Percentiles rank a stretch among this genome's conserved stretches.
Evolutionary conservation across 2,329 filamentous ascomycete genomes (phyloP).

Genomic region (Hypoxylon sp.): DNA sequence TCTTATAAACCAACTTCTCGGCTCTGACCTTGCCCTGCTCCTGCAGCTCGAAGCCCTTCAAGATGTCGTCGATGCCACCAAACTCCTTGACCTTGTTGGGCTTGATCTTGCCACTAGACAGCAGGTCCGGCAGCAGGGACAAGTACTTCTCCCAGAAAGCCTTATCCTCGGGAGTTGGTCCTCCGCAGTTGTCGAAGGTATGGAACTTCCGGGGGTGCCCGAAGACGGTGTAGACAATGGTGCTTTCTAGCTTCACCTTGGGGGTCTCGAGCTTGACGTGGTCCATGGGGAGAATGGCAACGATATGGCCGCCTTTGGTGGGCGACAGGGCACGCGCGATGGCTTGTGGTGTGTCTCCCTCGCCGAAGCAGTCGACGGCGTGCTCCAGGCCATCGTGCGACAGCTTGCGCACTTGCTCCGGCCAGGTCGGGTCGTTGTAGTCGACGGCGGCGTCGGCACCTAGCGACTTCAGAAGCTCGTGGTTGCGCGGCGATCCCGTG

Average conservation of each 20-base stretch:
- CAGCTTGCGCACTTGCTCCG: constrained; percentile 67
- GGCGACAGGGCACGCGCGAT: constrained; percentile 43
- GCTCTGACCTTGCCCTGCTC: constrained; percentile 44
- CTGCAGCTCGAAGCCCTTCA: constrained; percentile 43
- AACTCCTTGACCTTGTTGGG: constrained; percentile 44
- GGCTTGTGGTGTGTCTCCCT: constrained; percentile 38
- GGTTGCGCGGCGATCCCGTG: constrained; percentile 41
- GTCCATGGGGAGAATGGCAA: constrained; percentile 40
- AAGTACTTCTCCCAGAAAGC: constrained; percentile 47
- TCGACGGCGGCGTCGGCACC: constrained; percentile 44
- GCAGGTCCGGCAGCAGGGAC: constrained; percentile 40
- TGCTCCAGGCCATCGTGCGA: constrained; percentile 62
- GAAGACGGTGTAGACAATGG: constrained; percentile 47
- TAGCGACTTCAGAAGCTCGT: constrained; percentile 37
- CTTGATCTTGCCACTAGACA: constrained; percentile 44
- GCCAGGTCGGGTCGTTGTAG: constrained; percentile 56
- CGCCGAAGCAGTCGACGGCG: constrained; percentile 44
- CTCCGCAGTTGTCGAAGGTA: constrained; percentile 43
- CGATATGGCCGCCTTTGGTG: constrained; percentile 43
- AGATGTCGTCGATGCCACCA: constrained; percentile 43
- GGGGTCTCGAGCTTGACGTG: constrained; percentile 28
- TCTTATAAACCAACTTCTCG: constrained; percentile 48
- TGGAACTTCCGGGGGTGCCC: constrained; percentile 37
- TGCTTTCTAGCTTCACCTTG: constrained; percentile 46
- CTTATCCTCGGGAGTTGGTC: constrained; percentile 43